Percentiles rank a stretch among this genome's conserved stretches.
Conservation (phyloP, 2,329 filamentous ascomycete genomes). For the Colletotrichum salicis region DNA sequence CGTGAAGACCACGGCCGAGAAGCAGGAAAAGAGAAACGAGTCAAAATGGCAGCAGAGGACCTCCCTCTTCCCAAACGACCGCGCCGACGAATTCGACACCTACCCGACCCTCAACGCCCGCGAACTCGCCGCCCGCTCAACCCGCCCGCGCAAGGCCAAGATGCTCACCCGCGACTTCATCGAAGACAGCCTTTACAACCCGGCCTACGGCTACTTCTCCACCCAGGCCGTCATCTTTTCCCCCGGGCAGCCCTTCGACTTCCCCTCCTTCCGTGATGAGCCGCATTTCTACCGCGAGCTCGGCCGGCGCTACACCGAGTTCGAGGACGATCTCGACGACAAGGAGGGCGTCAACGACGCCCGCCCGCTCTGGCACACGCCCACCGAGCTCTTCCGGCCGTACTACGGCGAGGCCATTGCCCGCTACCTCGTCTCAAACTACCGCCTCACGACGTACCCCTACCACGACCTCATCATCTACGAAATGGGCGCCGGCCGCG, state of each 20-base stretch:
- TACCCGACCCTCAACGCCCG: conserved; percentile 89
- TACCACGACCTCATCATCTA: conserved; percentile 98
- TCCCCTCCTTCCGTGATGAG: conserved; percentile 83
- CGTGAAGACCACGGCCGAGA: conserved; percentile 28
- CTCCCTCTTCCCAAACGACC: conserved; percentile 79
- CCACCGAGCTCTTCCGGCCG: conserved; percentile 94
- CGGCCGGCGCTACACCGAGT: conserved; percentile 83
- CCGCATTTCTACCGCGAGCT: conserved; percentile 83
- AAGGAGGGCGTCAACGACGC: conserved; percentile 74
- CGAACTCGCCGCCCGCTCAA: conserved; percentile 75
- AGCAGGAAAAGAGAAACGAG: conserved; percentile 60
- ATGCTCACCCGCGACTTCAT: conserved; percentile 99
- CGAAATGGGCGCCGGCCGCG: conserved; percentile 97
- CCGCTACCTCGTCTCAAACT: conserved; percentile 95
- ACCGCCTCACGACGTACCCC: conserved; percentile 91
- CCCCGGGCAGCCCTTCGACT: conserved; percentile 90
- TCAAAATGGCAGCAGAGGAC: conserved; percentile 88
- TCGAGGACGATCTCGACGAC: conserved; percentile 88
- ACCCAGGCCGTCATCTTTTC: conserved; percentile 97
- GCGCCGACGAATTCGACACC: conserved; percentile 80
- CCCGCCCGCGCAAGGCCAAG: conserved; percentile 88
- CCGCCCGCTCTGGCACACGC: conserved; percentile 97
- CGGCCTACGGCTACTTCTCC: conserved; percentile 94
- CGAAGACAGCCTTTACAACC: conserved; percentile 95
- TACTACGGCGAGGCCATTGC: conserved; percentile 98